phyloP scores from a whole-genome alignment of 116 monocot species.

The Cymodocea nodosa region DNA sequence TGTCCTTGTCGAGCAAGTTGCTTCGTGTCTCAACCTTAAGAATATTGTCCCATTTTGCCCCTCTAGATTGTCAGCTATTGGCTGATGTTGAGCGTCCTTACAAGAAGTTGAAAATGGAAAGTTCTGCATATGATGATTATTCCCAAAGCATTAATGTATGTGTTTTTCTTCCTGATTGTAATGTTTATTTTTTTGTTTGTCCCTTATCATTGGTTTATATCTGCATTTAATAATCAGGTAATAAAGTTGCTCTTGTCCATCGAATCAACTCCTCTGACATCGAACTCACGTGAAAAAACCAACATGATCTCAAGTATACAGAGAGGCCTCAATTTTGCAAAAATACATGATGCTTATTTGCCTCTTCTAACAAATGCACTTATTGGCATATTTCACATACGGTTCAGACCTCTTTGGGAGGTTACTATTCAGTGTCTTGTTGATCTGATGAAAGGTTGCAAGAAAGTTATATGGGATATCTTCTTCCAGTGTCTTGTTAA shows the following conservation, averaged over 20 bases:
- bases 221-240: conserved; percentile 29
- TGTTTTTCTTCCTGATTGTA: neutral
- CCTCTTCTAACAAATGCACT: conserved; percentile 60
- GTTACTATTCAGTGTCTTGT: conserved; percentile 52
- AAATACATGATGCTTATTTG: conserved; percentile 36
- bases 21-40: conserved; percentile 67
- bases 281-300: conserved; percentile 40
- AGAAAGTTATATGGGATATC: conserved; percentile 37
- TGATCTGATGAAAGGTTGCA: conserved; percentile 36
- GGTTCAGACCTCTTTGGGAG: conserved; percentile 58
- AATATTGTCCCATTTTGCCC: conserved; percentile 65
- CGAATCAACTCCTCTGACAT: conserved; percentile 46
- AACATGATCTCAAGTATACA: conserved; percentile 56
- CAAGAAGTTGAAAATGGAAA: conserved; percentile 61
- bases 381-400: conserved; percentile 70
- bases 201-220: neutral
- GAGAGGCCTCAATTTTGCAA: conserved; percentile 33
- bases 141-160: conserved; percentile 45
- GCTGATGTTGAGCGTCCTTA: conserved; percentile 34
- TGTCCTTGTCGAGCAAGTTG: conserved; percentile 45
- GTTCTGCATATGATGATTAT: conserved; percentile 21
- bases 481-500: conserved; percentile 42
- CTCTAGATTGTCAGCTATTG: conserved; percentile 10
- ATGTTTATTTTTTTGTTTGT: neutral
- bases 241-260: conserved; percentile 48